Evolutionary conservation across 139 green algal genomes (phyloP), one percentile per base, ranked within the genome.

Genomic region (Spirogloea muscicola): DNA sequence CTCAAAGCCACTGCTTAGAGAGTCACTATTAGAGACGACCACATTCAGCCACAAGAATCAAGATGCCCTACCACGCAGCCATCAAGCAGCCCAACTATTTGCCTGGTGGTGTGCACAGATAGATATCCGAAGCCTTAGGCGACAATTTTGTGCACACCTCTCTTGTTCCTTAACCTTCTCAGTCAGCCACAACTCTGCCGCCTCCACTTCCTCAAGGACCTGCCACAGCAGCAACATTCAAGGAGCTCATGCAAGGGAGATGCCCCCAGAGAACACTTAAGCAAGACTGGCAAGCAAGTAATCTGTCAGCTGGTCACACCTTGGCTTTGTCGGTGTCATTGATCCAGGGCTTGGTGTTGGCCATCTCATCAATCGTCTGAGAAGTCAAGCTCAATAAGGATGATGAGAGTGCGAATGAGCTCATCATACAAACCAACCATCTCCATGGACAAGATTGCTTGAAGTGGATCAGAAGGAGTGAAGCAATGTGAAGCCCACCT

Each of bases 261-360:
- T 18, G n/a, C 36, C 41, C 39, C n/a, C 18, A 66, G 18, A 39
- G 21, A 18, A 44, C 57, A 66, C 57, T 21, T 48, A 46, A 18
- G n/a, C 27, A 44, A 21, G 21, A 66, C 18, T 63, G 21, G n/a
- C 18, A 62, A 18, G n/a, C 21, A 43, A 18, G 21, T 66, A 51
- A 66, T 66, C n/a, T 66, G 18, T 21, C 18, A 52, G 18, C n/a
- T 62, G 21, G 21, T 66, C 58, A 46, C 7, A 70, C 60, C 60
- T 57, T 29, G 6, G 5, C 9, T 58, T 70, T 70, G 29, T 64
- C 46, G 5, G 46, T 70, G 7, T 43, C 9, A 64, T 70, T 51
- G 42, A 70, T 70, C 60, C 60, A 70, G 7, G 60, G 60, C 60
- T 70, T 70, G 5, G 60, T n/a, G 18, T 70, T 33, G 39, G 7